These are phyloP conservation scores for Ascochyta clinopodiicola DNA, from an alignment of 2,329 filamentous ascomycete genomes.

Conservation along the genomic window DNA sequence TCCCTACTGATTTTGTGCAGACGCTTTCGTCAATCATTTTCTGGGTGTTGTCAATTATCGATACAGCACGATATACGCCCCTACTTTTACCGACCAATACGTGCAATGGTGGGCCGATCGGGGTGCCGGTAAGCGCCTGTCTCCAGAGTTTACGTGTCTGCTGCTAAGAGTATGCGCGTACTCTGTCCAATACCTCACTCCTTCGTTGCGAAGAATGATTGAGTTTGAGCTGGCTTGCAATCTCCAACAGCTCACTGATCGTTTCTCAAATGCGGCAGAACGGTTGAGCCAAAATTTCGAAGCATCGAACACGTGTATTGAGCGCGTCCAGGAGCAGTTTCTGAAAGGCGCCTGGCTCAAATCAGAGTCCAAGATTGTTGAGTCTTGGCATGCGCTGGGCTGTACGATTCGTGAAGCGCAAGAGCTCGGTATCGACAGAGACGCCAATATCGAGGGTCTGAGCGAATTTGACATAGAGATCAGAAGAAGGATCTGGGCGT, in stretches of 20 bases:
- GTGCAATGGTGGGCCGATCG: constrained; percentile 55
- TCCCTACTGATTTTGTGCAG: constrained; percentile 33
- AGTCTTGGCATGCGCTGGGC: constrained; percentile 57
- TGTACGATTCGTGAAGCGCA: constrained; percentile 56
- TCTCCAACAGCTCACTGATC: constrained; percentile 49
- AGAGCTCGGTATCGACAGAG: constrained; percentile 57
- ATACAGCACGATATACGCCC: constrained; percentile 56
- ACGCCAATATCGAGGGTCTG: constrained; percentile 42
- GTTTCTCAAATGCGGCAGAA: constrained; percentile 53
- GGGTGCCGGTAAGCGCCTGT: constrained; percentile 42
- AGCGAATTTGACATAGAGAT: constrained; percentile 58
- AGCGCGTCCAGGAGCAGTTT: constrained; percentile 59
- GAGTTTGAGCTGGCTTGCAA: constrained; percentile 55
- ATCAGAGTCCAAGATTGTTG: constrained; percentile 55
- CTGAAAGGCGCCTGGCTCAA: constrained; percentile 57
- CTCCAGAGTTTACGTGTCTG: constrained; percentile 56
- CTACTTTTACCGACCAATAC: constrained; percentile 55
- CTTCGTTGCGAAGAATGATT: constrained; percentile 48
- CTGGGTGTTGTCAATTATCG: constrained; percentile 54
- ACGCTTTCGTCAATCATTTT: constrained; percentile 57
- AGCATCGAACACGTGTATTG: constrained; percentile 53
- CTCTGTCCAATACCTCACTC: constrained; percentile 53
- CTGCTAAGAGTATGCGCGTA: constrained; percentile 56
- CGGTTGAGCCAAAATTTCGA: constrained; percentile 52
- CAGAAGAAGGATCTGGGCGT: constrained; percentile 55